Evolutionary conservation across 2,329 filamentous ascomycete genomes (phyloP), one percentile per base, ranked within the genome.

Genomic region (Epichloe sylvatica): DNA sequence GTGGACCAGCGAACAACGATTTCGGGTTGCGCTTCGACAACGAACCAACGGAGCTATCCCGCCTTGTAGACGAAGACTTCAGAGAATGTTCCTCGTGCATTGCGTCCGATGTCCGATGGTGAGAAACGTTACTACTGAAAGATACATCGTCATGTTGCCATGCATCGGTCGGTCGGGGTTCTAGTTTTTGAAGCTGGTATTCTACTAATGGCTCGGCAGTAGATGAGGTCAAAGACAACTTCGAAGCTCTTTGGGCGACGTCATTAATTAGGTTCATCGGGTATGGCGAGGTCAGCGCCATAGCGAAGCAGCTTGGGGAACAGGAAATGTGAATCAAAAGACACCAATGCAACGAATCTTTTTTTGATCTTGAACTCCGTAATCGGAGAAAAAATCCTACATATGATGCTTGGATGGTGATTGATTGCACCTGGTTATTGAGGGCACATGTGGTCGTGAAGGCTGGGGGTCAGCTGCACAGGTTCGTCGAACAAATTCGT

Each of bases 1-100:
- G 74, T 0, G 74, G 74, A 1, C 73, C 72, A 2, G 63, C 57
- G 50, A 76, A 77, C 42, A 76, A 64, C 3, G 62, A 52, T 12
- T 59, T 64, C 8, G 55, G 55, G 45, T 59, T 65, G 21, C 52
- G 53, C 48, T 63, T 65, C 5, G 65, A 64, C 9, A 62, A 54
- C 1, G 67, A 67, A 12, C 56, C 60, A 6, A 54, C 53, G 30
- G 58, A 60, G 53, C 59, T 66, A 45, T 50, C 30, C 19, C 53
- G 55, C 45, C 56, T 59, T 43, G 56, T 56, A 30, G 51, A 47
- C 52, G 56, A 58, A n/a, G 53, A 47, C 17, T 49, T 51, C 3
- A 55, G 51, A 25, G 57, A 49, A 41, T 17, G 51, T 49, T 46
- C 52, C 25, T 45, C 48, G 15, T 41, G 46, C 37, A 47, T 51